Percentiles rank a stretch among this genome's conserved stretches.
Conservation (phyloP, 805 yeast species). For the Ogataea chonburiensis region DNA sequence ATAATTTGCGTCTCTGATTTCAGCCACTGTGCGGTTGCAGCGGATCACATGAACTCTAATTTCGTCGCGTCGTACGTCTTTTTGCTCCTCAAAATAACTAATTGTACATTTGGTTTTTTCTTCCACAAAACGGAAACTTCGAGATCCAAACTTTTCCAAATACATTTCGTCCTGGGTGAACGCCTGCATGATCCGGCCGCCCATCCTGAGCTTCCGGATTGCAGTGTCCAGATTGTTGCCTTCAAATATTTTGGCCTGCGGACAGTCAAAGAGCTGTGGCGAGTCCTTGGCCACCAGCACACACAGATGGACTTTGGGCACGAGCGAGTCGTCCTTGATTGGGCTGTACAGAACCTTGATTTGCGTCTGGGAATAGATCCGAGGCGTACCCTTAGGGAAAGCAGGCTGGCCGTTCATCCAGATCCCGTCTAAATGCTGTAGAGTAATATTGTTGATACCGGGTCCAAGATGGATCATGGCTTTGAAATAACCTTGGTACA, state of each 20-base stretch:
- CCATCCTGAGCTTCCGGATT: conserved; percentile 68
- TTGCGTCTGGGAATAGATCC: conserved; percentile 16
- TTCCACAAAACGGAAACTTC: conserved; percentile 74
- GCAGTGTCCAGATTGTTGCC: conserved; percentile 68
- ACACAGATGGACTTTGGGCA: conserved; percentile 79
- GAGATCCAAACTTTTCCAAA: conserved; percentile 69
- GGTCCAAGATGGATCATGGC: conserved; percentile 60
- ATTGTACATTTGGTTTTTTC: conserved; percentile 56
- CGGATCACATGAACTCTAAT: conserved; percentile 78
- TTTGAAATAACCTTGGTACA: conserved; percentile 70
- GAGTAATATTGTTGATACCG: conserved; percentile 58
- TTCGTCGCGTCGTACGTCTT: conserved; percentile 40
- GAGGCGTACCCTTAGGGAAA: conserved; percentile 17
- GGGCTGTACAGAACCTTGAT: conserved; percentile 49
- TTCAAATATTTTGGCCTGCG: conserved; percentile 49
- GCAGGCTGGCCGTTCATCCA: conserved; percentile 36
- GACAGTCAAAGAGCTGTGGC: conserved; percentile 65
- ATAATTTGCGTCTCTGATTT: conserved; percentile 70
- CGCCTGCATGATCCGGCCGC: conserved; percentile 86
- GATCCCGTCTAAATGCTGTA: conserved; percentile 45
- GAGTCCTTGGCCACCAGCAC: conserved; percentile 75
- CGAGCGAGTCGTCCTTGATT: conserved; percentile 32
- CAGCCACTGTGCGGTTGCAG: conserved; percentile 62
- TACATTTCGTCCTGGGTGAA: conserved; percentile 88
- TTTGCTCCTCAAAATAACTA: conserved; percentile 39